These are phyloP conservation scores for Lentinula raphanica DNA, from an alignment of 768 basidiomycete species.

Conservation along the genomic window DNA sequence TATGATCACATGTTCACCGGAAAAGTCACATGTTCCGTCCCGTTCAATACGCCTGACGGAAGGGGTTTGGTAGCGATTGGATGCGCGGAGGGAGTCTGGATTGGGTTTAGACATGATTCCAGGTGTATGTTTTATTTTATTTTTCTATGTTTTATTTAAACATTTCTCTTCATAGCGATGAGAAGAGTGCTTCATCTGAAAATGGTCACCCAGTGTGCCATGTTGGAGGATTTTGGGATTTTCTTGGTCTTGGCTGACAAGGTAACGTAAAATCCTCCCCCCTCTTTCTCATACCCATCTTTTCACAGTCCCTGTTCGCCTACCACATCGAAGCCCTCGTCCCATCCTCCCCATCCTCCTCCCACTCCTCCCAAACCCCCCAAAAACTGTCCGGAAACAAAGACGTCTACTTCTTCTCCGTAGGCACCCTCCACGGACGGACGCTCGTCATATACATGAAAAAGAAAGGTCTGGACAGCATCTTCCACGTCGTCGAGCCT, in stretches of 20 bases:
- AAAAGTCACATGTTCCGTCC: slow-evolving; percentile 70
- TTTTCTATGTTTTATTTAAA: neutral
- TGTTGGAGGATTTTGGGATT: slow-evolving; percentile 94
- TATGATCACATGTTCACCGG: slow-evolving; percentile 41
- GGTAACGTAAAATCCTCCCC: slow-evolving; percentile 32
- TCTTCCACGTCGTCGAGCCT: slow-evolving; percentile 96
- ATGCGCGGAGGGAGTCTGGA: slow-evolving; percentile 96
- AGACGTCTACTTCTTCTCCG: slow-evolving; percentile 94
- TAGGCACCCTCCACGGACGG: slow-evolving; percentile 80
- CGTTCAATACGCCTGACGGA: slow-evolving; percentile 76
- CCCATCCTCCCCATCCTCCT: slow-evolving; percentile 70
- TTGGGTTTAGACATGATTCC: slow-evolving; percentile 86
- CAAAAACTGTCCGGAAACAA: slow-evolving; percentile 88
- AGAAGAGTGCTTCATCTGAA: slow-evolving; percentile 91
- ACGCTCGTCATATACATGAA: slow-evolving; percentile 95
- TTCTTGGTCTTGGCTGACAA: slow-evolving; percentile 95
- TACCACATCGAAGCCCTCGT: slow-evolving; percentile 96
- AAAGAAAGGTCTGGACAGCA: slow-evolving; percentile 90
- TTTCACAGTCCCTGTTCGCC: slow-evolving; percentile 71
- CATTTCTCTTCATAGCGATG: slow-evolving; percentile 70
- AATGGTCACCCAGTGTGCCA: slow-evolving; percentile 91
- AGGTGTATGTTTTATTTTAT: slow-evolving; percentile 44
- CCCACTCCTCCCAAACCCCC: slow-evolving; percentile 67
- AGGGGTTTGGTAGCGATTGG: slow-evolving; percentile 88
- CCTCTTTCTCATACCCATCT: too few relatives aligned